Percentiles rank a stretch among this genome's conserved stretches.
These are phyloP conservation scores for Ruellia speciosa DNA, from an alignment of 305 asterid species.

Conservation along the genomic window DNA sequence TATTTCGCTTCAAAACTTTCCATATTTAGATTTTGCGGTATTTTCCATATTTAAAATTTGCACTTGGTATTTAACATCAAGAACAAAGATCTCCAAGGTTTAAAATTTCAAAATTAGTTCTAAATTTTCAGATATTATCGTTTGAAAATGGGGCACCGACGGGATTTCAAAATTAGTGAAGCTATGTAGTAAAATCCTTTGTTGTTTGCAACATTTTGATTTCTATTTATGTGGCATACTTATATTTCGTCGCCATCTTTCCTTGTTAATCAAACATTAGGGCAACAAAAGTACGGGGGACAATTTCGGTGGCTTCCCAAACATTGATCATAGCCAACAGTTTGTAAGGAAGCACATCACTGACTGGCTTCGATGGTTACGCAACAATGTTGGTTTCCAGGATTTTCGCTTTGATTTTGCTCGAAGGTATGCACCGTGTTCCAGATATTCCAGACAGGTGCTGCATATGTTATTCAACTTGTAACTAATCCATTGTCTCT, in stretches of 20 bases:
- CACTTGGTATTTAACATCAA: too few species aligned
- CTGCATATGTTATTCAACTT: constrained; percentile 3
- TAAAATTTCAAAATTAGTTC: too few species aligned
- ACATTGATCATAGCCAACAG: constrained; percentile 75
- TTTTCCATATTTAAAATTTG: too few species aligned
- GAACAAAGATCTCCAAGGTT: too few species aligned
- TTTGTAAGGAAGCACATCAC: constrained; percentile 75
- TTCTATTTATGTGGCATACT: background rate
- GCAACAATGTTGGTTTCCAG: constrained; percentile 66
- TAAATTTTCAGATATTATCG: too few species aligned
- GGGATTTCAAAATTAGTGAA: too few species aligned
- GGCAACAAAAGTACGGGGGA: constrained; percentile 88
- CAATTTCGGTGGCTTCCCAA: constrained; percentile 81
- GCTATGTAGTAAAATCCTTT: too few species aligned
- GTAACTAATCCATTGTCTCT: constrained; percentile 18
- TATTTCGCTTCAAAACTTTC: too few species aligned
- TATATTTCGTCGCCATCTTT: background rate
- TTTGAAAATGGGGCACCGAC: too few species aligned
- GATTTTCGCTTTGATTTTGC: constrained; percentile 96
- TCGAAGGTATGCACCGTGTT: constrained; percentile 46
- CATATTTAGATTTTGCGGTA: too few species aligned
- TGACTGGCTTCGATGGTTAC: constrained; percentile 79
- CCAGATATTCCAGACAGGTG: background rate
- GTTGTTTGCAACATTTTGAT: too few species aligned
- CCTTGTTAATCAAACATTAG: constrained; percentile 32